Evolutionary conservation across 495 filamentous ascomycete species (phyloP), one percentile per base, ranked within the genome.

Genomic region (Aspergillus baeticus): DNA sequence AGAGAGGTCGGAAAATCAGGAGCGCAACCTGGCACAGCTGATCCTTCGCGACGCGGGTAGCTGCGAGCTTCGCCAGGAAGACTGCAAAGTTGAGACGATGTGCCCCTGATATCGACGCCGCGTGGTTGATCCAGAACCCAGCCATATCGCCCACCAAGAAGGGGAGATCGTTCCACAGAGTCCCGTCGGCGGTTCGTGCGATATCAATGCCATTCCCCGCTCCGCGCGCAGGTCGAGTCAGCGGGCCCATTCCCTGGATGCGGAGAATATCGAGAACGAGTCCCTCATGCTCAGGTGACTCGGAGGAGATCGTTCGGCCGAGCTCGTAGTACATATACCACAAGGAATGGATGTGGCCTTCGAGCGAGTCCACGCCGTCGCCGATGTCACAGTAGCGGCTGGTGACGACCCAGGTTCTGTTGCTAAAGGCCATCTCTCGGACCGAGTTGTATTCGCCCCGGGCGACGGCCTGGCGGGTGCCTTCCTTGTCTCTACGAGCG

Each of bases 211-310:
- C 63, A 11, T n/a, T n/a, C n/a, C 47, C 39, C 6, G 6, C 34
- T 3, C 63, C 54, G 0, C 21, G 36, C n/a, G 38, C 38, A 7
- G 54, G 60, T 23, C 63, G 11, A 51, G 42, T 57, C 21, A 65
- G 48, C 26, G 63, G 63, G 6, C 63, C 60, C 33, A 26, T 51
- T 22, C 60, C 60, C 54, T 65, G 55, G 20, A 63, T 60, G 22
- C 63, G 63, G 46, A 65, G 15, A 51, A 65, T 63, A 26, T 63
- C 63, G 49, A 65, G 60, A 34, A 63, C 54, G 18, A 65, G 23
- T 11, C 59, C 20, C 17, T 65, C 57, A 18, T 65, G 63, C 7
- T 65, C 54, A 20, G 63, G 44, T n/a, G 44, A 15, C 35, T 63
- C 57, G 22, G 39, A 39, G 2, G 60, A 48, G 17, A 55, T 54